Percentiles rank a stretch among this genome's conserved stretches.
These are phyloP conservation scores for Eutrema japonicum DNA, from an alignment of 345 rosid genomes.

Conservation along the genomic window DNA sequence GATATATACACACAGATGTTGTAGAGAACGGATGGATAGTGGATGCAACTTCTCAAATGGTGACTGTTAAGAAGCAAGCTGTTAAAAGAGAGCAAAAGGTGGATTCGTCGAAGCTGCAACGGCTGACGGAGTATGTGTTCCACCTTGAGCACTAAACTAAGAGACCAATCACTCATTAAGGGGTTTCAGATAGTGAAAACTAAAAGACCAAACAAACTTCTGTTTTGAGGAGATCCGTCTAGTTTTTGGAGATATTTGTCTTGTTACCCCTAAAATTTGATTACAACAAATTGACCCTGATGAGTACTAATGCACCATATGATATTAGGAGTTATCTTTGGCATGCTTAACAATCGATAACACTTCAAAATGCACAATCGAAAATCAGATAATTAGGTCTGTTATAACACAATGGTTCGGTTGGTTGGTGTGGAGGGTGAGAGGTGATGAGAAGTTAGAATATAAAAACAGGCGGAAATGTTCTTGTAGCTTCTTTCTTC, in stretches of 20 bases:
- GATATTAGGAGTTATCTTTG: background rate
- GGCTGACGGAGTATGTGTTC: slow-evolving; percentile 81
- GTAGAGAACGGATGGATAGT: slow-evolving; percentile 69
- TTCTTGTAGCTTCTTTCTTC: too few species aligned
- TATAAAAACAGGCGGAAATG: too few species aligned
- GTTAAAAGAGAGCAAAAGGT: slow-evolving; percentile 65
- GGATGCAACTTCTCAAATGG: slow-evolving; percentile 68
- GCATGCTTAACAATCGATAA: too few species aligned
- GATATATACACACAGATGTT: slow-evolving; percentile 57
- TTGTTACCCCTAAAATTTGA: too few species aligned
- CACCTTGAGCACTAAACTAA: slow-evolving; percentile 66
- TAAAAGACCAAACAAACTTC: background rate
- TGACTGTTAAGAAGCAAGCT: slow-evolving; percentile 71
- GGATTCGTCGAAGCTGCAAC: slow-evolving; percentile 74
- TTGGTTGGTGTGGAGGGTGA: background rate
- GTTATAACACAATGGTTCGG: background rate
- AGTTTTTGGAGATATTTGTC: background rate
- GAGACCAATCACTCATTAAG: background rate
- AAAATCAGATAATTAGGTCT: too few species aligned
- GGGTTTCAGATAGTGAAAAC: background rate
- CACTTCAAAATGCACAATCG: too few species aligned
- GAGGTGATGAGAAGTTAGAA: too few species aligned
- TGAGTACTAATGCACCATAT: background rate
- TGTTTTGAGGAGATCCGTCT: background rate
- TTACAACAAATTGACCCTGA: background rate